These are phyloP conservation scores for Botrytis fabae DNA, from an alignment of 2,329 filamentous ascomycete genomes.

Conservation along the genomic window DNA sequence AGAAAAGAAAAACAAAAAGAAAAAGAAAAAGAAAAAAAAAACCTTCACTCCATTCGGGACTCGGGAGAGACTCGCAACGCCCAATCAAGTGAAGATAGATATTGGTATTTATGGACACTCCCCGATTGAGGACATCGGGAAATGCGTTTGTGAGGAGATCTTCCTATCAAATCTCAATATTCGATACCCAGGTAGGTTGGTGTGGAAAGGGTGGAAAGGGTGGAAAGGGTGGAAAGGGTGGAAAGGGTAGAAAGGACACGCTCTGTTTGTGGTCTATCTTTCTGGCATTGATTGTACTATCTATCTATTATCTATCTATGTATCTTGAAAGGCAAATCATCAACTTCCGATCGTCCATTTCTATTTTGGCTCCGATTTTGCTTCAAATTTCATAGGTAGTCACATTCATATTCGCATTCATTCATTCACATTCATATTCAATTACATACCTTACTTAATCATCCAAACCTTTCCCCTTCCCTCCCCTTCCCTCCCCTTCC, in stretches of 20 bases:
- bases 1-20: background rate
- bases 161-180: background rate
- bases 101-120: background rate
- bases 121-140: background rate
- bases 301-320: too few species aligned
- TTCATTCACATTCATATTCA: background rate
- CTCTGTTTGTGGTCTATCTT: too few species aligned
- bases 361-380: background rate
- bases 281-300: background rate
- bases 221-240: too few species aligned
- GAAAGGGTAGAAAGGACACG: too few species aligned
- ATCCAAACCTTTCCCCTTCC: background rate
- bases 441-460: background rate
- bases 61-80: too few species aligned
- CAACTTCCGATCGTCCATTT: background rate
- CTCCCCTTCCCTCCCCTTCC: background rate
- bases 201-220: too few species aligned
- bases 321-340: background rate
- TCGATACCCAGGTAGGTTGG: background rate
- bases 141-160: background rate
- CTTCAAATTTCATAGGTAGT: background rate
- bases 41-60: background rate
- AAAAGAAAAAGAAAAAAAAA: background rate
- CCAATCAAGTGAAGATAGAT: background rate
- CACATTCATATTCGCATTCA: background rate